Conservation (phyloP, 2,329 filamentous ascomycete species). For the Fusarium sterilihyphosum region DNA sequence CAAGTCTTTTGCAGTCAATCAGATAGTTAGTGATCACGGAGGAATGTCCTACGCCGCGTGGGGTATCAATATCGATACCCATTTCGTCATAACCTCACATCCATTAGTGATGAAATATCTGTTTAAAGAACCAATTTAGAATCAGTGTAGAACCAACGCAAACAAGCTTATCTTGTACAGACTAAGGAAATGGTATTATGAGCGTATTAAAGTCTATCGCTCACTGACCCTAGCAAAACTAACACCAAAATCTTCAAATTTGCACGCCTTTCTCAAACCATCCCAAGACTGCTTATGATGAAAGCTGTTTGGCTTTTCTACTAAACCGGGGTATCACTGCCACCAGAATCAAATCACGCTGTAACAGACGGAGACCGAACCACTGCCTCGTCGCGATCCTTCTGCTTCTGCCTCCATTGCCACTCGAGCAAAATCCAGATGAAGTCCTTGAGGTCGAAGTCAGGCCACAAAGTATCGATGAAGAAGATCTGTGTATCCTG, state of each 20-base stretch:
- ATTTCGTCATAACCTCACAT: conserved; percentile 41
- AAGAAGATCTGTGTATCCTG: conserved; percentile 93
- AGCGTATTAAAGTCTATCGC: conserved; percentile 1
- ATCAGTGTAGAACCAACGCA: not conserved
- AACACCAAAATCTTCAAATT: conserved; percentile 8
- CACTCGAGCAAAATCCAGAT: conserved; percentile 92
- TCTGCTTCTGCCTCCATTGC: conserved; percentile 74
- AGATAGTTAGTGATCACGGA: not conserved
- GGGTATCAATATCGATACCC: not conserved
- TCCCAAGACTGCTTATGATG: conserved; percentile 7
- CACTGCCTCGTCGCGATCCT: conserved; percentile 61
- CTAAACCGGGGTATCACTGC: conserved; percentile 35
- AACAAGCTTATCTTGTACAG: not conserved
- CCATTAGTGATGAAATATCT: not conserved
- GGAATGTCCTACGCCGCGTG: conserved; percentile 3
- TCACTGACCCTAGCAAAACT: not conserved
- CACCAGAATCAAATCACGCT: conserved; percentile 33
- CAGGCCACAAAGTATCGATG: conserved; percentile 91
- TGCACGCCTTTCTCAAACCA: conserved; percentile 4
- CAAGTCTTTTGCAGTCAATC: not conserved
- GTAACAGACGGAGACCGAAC: conserved; percentile 45
- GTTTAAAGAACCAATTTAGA: not conserved
- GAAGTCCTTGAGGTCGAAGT: conserved; percentile 94
- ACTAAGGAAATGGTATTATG: not conserved
- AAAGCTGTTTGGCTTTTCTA: conserved; percentile 17